Conservation (phyloP, 1,139 yeast genomes). For the Suhomyces choctaworum region DNA sequence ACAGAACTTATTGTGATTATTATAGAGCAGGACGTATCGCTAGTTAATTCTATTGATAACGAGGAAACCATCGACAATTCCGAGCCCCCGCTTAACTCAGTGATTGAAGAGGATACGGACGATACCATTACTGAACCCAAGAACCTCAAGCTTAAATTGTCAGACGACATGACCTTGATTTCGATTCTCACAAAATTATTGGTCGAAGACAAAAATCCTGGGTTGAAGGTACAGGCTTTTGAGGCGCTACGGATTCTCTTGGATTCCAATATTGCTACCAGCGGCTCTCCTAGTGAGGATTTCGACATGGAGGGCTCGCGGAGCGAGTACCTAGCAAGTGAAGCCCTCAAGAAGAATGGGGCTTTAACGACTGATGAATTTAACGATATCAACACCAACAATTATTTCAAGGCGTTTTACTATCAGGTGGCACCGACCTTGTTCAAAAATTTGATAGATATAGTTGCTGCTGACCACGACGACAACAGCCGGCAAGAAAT, state of each 20-base stretch:
- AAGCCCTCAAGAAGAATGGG: slow-evolving; percentile 5
- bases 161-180: slow-evolving; percentile 63
- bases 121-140: slow-evolving; percentile 21
- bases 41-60: slow-evolving; percentile 50
- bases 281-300: slow-evolving; percentile 9
- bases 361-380: slow-evolving; percentile 23
- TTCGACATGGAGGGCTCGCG: slow-evolving; percentile 17
- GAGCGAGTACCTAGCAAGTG: slow-evolving; percentile 11
- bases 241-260: slow-evolving; percentile 78
- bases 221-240: slow-evolving; percentile 76
- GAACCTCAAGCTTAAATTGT: slow-evolving; percentile 34
- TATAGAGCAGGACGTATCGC: slow-evolving; percentile 78
- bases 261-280: slow-evolving; percentile 52
- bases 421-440: slow-evolving; percentile 58
- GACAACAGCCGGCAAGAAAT: slow-evolving; percentile 10
- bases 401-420: slow-evolving; percentile 64
- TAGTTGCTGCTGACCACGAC: slow-evolving; percentile 18
- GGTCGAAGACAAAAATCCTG: slow-evolving; percentile 63
- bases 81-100: slow-evolving; percentile 29
- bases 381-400: slow-evolving; percentile 46
- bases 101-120: slow-evolving; percentile 17
- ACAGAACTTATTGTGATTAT: slow-evolving; percentile 80
- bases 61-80: slow-evolving; percentile 39
- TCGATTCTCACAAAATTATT: slow-evolving; percentile 62
- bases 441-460: slow-evolving; percentile 51